Conservation (phyloP, 2,329 filamentous ascomycete genomes). For the Dactylellina leptospora region DNA sequence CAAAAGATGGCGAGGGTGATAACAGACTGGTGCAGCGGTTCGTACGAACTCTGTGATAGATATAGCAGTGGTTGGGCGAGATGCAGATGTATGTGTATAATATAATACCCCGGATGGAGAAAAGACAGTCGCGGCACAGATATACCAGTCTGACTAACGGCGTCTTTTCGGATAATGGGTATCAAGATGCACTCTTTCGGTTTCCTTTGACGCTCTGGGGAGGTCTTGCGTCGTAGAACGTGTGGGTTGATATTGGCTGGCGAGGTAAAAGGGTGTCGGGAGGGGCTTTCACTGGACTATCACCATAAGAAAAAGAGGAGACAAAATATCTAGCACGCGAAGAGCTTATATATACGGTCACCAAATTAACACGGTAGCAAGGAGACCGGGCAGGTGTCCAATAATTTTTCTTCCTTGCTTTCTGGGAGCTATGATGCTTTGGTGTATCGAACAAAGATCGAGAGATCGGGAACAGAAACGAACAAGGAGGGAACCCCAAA, state of each 20-base stretch:
- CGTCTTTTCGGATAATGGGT: slow-evolving; percentile 2
- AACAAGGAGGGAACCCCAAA: slow-evolving; percentile 19
- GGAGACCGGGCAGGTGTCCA: not conserved
- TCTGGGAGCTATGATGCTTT: slow-evolving; percentile 15
- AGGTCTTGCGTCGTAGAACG: no score
- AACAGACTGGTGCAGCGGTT: no score
- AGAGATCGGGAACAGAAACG: no score
- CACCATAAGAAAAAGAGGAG: not conserved
- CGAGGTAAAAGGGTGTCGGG: no score
- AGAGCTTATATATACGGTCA: slow-evolving; percentile 34
- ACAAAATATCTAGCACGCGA: not conserved
- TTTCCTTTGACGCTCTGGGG: no score
- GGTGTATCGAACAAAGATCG: slow-evolving; percentile 39
- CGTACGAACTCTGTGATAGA: not conserved
- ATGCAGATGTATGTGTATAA: no score
- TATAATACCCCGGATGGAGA: no score
- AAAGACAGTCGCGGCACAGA: not conserved
- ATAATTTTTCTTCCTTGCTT: slow-evolving; percentile 14
- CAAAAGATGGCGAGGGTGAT: no score
- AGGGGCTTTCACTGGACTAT: no score
- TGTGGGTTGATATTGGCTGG: no score
- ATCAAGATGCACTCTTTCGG: not conserved
- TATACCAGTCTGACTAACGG: not conserved
- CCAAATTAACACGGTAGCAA: not conserved
- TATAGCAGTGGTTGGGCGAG: not conserved